Percentiles rank a stretch among this genome's conserved stretches.
phyloP scores from a whole-genome alignment of 768 basidiomycete genomes.

The Mycena rebaudengoi region DNA sequence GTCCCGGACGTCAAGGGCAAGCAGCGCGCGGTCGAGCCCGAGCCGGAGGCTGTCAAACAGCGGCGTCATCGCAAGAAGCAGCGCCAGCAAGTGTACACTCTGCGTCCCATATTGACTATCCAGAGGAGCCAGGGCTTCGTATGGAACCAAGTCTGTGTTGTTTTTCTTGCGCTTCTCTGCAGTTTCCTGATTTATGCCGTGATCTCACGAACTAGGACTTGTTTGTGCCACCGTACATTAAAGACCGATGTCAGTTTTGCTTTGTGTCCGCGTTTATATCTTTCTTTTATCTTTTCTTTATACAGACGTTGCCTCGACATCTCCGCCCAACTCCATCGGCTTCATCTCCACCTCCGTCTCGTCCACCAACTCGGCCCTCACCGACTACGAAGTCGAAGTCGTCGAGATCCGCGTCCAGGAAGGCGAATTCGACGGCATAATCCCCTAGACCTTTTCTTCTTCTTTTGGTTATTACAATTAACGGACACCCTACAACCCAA shows the following conservation, averaged over 20 bases:
- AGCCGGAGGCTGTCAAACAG: slow-evolving; percentile 55
- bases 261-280: slow-evolving; percentile 26
- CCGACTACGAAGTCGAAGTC: slow-evolving; percentile 86
- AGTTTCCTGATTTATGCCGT: slow-evolving; percentile 1
- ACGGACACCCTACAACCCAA: too few relatives aligned
- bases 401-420: slow-evolving; percentile 87
- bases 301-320: slow-evolving; percentile 83
- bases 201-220: slow-evolving; percentile 62
- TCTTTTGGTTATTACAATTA: too few relatives aligned
- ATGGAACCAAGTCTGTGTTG: slow-evolving; percentile 81
- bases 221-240: slow-evolving; percentile 89
- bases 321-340: slow-evolving; percentile 74
- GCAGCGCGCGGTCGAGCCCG: slow-evolving; percentile 78
- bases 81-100: slow-evolving; percentile 57
- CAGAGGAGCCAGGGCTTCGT: slow-evolving; percentile 90
- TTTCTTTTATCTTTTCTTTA: not conserved
- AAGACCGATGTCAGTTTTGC: slow-evolving; percentile 80
- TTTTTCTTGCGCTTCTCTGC: not conserved
- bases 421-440: slow-evolving; percentile 79
- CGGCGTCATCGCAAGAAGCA: slow-evolving; percentile 63
- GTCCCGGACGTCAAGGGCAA: slow-evolving; percentile 70
- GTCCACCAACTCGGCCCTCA: slow-evolving; percentile 70
- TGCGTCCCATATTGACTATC: slow-evolving; percentile 87
- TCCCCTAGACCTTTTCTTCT: slow-evolving; percentile 70
- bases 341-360: slow-evolving; percentile 76